Percentiles rank a stretch among this genome's conserved stretches.
These are phyloP conservation scores for Leishmania amazonensis DNA, from an alignment of 208 protist genomes.

Conservation along the genomic window DNA sequence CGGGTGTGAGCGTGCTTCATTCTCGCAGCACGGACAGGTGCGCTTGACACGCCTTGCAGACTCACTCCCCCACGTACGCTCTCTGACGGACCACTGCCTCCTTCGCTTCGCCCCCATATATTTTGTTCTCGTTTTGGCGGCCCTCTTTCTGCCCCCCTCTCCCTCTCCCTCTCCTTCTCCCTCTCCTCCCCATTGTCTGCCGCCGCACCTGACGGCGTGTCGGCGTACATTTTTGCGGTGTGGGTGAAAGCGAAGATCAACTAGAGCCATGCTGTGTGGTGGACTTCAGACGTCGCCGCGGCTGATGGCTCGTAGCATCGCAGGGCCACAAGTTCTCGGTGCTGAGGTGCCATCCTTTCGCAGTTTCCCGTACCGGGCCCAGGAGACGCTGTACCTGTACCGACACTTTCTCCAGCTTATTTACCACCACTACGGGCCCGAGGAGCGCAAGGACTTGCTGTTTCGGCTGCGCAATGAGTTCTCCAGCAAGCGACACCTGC, in stretches of 20 bases:
- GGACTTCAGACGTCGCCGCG: neutral
- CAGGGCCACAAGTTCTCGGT: conserved; percentile 67
- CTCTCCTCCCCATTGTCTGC: neutral
- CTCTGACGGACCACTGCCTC: neutral
- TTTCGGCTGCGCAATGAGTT: conserved; percentile 88
- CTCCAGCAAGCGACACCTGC: conserved; percentile 62
- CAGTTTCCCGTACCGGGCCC: conserved; percentile 72
- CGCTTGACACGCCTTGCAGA: neutral
- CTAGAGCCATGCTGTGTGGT: neutral
- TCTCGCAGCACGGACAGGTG: neutral
- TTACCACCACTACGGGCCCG: conserved; percentile 59
- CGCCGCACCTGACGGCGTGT: neutral
- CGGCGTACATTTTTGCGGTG: neutral
- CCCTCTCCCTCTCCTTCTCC: neutral
- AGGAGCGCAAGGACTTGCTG: conserved; percentile 68
- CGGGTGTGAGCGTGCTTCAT: neutral
- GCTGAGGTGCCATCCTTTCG: conserved; percentile 69
- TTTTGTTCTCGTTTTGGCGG: no score
- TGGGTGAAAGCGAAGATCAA: neutral
- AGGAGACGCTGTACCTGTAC: conserved; percentile 76
- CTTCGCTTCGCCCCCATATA: neutral
- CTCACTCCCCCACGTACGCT: neutral
- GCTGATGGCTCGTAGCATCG: conserved; percentile 6
- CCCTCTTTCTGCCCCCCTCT: no score
- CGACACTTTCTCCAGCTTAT: conserved; percentile 82